Percentiles rank a stretch among this genome's conserved stretches.
These are phyloP conservation scores for Termitomyces sp. DNA, from an alignment of 768 basidiomycete genomes.

Conservation along the genomic window DNA sequence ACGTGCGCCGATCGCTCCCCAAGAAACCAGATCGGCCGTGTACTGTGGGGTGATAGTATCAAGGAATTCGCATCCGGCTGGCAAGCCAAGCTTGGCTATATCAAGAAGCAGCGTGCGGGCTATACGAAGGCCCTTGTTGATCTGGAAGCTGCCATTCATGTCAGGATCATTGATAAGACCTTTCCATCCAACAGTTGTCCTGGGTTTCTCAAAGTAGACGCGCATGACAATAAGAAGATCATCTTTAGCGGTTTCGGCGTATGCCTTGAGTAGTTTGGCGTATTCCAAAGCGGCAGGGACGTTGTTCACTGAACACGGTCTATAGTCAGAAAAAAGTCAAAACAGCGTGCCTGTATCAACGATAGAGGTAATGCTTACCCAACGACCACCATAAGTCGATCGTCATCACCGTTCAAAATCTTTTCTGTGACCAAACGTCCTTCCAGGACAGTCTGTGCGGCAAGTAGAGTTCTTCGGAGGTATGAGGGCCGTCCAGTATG, in stretches of 20 bases:
- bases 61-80: slow-evolving; percentile 96
- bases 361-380: slow-evolving; percentile 47
- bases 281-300: slow-evolving; percentile 84
- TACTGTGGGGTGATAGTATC: slow-evolving; percentile 71
- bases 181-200: slow-evolving; percentile 99
- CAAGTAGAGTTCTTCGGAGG: slow-evolving; percentile 57
- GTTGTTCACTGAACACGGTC: slow-evolving; percentile 95
- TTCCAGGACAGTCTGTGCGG: slow-evolving; percentile 87
- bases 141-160: slow-evolving; percentile 89
- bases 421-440: slow-evolving; percentile 78
- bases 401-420: slow-evolving; percentile 83
- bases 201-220: slow-evolving; percentile 96
- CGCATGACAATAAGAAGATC: slow-evolving; percentile 97
- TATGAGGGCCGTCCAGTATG: slow-evolving; percentile 7
- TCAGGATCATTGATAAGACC: slow-evolving; percentile 98
- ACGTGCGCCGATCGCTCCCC: slow-evolving; percentile 95
- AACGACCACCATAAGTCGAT: slow-evolving; percentile 88
- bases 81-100: slow-evolving; percentile 85
- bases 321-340: slow-evolving; percentile 19
- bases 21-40: slow-evolving; percentile 84
- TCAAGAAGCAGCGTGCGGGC: slow-evolving; percentile 87
- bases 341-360: background rate
- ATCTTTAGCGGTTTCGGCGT: slow-evolving; percentile 75
- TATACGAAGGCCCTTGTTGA: slow-evolving; percentile 91
- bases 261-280: slow-evolving; percentile 72